These are phyloP conservation scores for Triticum turgidum DNA, from an alignment of 176 grass and related monocot species.

Conservation along the genomic window DNA sequence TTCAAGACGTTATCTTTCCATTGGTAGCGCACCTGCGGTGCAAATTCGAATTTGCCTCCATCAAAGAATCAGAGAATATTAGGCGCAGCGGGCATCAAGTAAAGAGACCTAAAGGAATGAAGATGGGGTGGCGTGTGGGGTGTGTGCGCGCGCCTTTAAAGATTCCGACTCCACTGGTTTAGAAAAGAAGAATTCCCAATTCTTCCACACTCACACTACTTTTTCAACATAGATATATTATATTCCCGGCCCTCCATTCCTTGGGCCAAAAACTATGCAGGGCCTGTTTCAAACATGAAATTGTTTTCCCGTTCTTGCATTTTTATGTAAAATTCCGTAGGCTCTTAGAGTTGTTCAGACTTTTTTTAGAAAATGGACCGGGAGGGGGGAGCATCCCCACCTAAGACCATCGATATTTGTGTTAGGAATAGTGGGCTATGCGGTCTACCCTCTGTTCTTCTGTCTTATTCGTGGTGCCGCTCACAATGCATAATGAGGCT, in stretches of 20 bases:
- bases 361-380: too few relatives aligned
- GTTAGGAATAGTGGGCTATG: too few relatives aligned
- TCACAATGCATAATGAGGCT: too few relatives aligned
- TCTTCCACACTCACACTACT: not conserved
- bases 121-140: not conserved
- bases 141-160: not conserved
- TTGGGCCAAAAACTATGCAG: too few relatives aligned
- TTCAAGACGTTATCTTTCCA: conserved; percentile 7
- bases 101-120: not conserved
- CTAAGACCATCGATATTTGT: too few relatives aligned
- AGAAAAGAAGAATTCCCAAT: not conserved
- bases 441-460: too few relatives aligned
- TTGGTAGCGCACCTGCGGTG: not conserved
- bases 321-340: too few relatives aligned
- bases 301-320: too few relatives aligned
- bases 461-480: too few relatives aligned
- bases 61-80: conserved; percentile 2
- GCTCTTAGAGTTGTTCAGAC: too few relatives aligned
- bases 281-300: too few relatives aligned
- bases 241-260: not conserved
- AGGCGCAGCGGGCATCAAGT: not conserved
- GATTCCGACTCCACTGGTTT: not conserved
- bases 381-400: too few relatives aligned
- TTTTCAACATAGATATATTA: not conserved
- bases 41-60: not conserved